Conservation (phyloP, 306 rosid genomes). For the Canavalia ensiformis region DNA sequence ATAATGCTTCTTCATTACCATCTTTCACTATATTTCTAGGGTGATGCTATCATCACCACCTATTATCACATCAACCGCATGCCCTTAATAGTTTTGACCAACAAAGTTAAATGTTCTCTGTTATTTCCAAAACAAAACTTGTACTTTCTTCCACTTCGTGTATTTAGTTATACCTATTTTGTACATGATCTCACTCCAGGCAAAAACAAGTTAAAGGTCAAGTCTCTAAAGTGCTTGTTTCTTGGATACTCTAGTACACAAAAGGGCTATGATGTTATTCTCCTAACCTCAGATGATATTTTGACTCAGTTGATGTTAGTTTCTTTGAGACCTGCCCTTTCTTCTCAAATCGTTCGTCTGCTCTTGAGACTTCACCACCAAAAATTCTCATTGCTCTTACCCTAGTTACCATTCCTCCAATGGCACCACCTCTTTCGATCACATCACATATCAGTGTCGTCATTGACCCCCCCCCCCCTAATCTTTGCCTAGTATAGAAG, state of each 20-base stretch:
- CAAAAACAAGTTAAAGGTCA: neutral
- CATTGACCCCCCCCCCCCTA: no score
- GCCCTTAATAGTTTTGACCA: neutral
- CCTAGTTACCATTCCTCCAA: no score
- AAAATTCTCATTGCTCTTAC: neutral
- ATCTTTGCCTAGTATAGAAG: no score
- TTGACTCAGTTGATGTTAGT: no score
- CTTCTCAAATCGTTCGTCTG: no score
- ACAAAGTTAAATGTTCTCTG: neutral
- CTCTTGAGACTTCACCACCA: no score
- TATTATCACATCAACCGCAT: neutral
- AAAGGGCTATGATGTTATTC: no score
- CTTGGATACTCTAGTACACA: neutral
- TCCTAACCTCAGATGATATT: no score
- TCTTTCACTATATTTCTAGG: no score
- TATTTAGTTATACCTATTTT: neutral
- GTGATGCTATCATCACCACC: neutral
- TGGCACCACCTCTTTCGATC: no score
- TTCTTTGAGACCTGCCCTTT: no score
- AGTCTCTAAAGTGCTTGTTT: neutral
- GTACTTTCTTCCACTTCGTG: neutral
- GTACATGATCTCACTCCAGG: neutral
- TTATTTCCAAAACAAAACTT: neutral
- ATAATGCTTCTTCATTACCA: neutral
- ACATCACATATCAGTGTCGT: no score